Conservation (phyloP, 2,329 filamentous ascomycete species). For the Aspergillus sp. region DNA sequence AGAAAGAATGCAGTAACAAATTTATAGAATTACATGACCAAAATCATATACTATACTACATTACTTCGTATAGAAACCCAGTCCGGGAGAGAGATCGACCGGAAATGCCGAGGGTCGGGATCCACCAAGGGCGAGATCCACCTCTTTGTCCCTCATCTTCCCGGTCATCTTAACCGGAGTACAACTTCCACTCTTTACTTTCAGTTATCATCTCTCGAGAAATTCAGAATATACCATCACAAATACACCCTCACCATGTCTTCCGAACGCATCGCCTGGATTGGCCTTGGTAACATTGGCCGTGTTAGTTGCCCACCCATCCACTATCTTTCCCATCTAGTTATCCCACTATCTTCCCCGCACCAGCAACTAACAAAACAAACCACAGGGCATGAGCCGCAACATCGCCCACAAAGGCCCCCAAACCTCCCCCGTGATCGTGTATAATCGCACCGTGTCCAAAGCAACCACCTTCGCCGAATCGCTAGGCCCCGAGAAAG, state of each 20-base stretch:
- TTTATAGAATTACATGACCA: no score
- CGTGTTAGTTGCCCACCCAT: slow-evolving; percentile 53
- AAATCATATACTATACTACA: no score
- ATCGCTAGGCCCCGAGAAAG: slow-evolving; percentile 61
- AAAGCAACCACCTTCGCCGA: slow-evolving; percentile 64
- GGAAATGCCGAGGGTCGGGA: no score
- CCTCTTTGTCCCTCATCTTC: no score
- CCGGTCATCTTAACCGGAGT: no score
- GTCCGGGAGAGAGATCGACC: no score
- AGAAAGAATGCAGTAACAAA: no score
- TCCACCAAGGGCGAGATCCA: no score
- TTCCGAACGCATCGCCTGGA: slow-evolving; percentile 64
- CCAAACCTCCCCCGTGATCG: slow-evolving; percentile 67
- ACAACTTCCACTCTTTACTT: no score
- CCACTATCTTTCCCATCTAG: background rate
- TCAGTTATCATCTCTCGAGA: no score
- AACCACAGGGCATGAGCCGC: slow-evolving; percentile 71
- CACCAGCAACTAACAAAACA: slow-evolving; percentile 7
- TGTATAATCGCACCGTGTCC: slow-evolving; percentile 76
- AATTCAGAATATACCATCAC: no score
- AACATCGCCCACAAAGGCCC: slow-evolving; percentile 78
- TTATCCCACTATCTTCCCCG: background rate
- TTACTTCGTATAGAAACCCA: no score
- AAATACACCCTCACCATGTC: slow-evolving; percentile 18
- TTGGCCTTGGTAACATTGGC: slow-evolving; percentile 87